Conservation (phyloP, 371 early-diverging fungal species). For the Mortierella sp. region DNA sequence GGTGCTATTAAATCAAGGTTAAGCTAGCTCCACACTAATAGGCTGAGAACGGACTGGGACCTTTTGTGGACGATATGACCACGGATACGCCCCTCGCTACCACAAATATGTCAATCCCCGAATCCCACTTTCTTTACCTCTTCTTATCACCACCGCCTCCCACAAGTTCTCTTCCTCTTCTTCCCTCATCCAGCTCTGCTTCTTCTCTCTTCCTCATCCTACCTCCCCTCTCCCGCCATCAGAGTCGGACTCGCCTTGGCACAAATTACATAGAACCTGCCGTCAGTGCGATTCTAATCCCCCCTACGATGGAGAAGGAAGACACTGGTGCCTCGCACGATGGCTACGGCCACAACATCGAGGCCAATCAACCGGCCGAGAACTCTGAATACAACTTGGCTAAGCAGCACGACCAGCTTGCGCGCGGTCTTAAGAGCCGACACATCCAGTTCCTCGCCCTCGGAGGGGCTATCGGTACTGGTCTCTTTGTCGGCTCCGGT, state of each 20-base stretch:
- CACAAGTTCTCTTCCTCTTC: background rate
- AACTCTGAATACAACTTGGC: slow-evolving; percentile 30
- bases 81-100: too few species aligned
- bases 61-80: too few species aligned
- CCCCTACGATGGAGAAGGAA: slow-evolving; percentile 25
- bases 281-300: background rate
- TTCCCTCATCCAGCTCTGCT: background rate
- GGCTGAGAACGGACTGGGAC: too few species aligned
- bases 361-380: slow-evolving; percentile 20
- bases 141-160: background rate
- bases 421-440: slow-evolving; percentile 68
- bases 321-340: slow-evolving; percentile 1
- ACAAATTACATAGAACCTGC: too few species aligned
- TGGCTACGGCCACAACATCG: slow-evolving; percentile 12
- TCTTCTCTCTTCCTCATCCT: slow-evolving; percentile 5
- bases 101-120: background rate
- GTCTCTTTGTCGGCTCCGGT: slow-evolving; percentile 89
- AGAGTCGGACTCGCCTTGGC: too few species aligned
- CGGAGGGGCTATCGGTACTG: slow-evolving; percentile 82
- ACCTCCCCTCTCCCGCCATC: background rate
- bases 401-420: slow-evolving; percentile 51
- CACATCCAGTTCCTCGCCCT: slow-evolving; percentile 85
- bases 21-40: too few species aligned
- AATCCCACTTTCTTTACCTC: background rate
- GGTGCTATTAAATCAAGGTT: too few species aligned